A percentile compares a stretch with the other conserved stretches of the same genome.
These are phyloP conservation scores for Cercophora sp. DNA, from an alignment of 495 filamentous ascomycete species.

Conservation along the genomic window DNA sequence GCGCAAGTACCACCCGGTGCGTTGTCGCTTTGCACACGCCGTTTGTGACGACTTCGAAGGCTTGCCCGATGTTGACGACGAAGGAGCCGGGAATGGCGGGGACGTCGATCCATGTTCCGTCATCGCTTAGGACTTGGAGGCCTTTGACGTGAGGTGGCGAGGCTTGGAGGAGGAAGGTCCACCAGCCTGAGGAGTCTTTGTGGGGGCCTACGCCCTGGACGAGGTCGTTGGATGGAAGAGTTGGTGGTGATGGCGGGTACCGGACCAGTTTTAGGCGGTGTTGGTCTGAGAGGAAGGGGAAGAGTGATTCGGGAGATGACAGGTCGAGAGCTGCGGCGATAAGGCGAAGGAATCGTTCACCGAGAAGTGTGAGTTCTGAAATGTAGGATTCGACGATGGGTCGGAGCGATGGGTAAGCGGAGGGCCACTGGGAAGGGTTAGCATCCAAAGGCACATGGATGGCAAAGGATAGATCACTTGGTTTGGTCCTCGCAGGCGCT, in stretches of 20 bases:
- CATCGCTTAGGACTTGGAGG: slow-evolving; percentile 46
- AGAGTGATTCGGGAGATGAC: slow-evolving; percentile 37
- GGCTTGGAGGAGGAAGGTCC: slow-evolving; percentile 54
- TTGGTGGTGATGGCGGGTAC: slow-evolving; percentile 34
- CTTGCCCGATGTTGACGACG: slow-evolving; percentile 56
- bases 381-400: slow-evolving; percentile 41
- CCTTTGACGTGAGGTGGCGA: slow-evolving; percentile 39
- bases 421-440: slow-evolving; percentile 6
- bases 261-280: slow-evolving; percentile 53
- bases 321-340: slow-evolving; percentile 45
- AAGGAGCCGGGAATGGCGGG: slow-evolving; percentile 47
- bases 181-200: slow-evolving; percentile 55
- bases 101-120: slow-evolving; percentile 48
- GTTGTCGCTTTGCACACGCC: slow-evolving; percentile 51
- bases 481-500: slow-evolving; percentile 52
- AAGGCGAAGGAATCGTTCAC: slow-evolving; percentile 46
- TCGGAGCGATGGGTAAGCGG: slow-evolving; percentile 14
- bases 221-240: not conserved
- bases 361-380: slow-evolving; percentile 40
- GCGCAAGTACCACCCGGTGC: slow-evolving; percentile 40
- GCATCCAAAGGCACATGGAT: too few relatives aligned
- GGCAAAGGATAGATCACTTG: slow-evolving; percentile 23
- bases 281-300: slow-evolving; percentile 48
- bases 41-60: slow-evolving; percentile 54
- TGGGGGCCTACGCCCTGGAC: slow-evolving; percentile 51